Conservation (phyloP, 176 grass and related monocot genomes). For the bread wheat (Triticum aestivum) region DNA sequence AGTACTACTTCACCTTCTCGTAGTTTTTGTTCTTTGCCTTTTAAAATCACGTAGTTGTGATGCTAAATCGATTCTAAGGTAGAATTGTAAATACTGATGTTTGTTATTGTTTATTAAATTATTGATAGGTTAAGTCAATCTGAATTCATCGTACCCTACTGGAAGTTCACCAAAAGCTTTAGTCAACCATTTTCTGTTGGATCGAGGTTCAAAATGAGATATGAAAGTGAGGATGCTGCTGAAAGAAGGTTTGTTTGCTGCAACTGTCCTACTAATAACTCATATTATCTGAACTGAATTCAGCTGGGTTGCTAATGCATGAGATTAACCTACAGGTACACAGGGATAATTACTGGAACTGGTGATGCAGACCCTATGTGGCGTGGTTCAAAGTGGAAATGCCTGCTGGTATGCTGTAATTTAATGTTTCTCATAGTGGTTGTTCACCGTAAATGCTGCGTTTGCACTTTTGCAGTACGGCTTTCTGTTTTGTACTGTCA, state of each 20-base stretch:
- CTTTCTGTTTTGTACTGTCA: background rate
- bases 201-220: slow-evolving; percentile 85
- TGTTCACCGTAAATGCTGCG: background rate
- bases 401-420: slow-evolving; percentile 54
- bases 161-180: slow-evolving; percentile 83
- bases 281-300: slow-evolving; percentile 3
- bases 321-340: slow-evolving; percentile 50
- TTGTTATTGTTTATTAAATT: background rate
- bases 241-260: slow-evolving; percentile 67
- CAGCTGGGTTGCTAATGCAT: background rate
- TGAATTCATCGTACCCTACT: slow-evolving; percentile 85
- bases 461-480: background rate
- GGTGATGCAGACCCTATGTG: slow-evolving; percentile 71
- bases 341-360: slow-evolving; percentile 71
- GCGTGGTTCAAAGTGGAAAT: slow-evolving; percentile 95
- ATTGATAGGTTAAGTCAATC: slow-evolving; percentile 64
- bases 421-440: background rate
- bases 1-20: background rate
- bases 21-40: background rate
- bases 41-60: background rate
- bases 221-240: slow-evolving; percentile 84
- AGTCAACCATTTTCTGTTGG: slow-evolving; percentile 66
- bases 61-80: background rate
- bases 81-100: background rate
- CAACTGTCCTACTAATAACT: background rate